Percentiles rank a stretch among this genome's conserved stretches.
Evolutionary conservation across 2,329 filamentous ascomycete genomes (phyloP).

Genomic region (Endocalyx cinctus): DNA sequence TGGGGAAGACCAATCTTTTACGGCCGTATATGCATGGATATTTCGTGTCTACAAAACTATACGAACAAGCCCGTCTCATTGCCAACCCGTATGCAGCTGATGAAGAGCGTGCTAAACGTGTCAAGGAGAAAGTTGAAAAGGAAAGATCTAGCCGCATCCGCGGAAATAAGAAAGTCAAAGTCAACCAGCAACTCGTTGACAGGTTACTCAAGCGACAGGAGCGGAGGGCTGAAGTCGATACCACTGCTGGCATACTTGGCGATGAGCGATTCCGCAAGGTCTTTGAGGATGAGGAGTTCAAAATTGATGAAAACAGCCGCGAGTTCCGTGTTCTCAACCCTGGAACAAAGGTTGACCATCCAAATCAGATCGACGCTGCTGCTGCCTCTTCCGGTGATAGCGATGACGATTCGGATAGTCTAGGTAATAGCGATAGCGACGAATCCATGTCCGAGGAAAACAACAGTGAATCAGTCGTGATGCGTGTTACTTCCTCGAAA

Average conservation of each 20-base stretch:
- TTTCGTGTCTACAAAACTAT: conserved; percentile 91
- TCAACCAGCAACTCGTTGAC: conserved; percentile 79
- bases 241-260: conserved; percentile 63
- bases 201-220: conserved; percentile 65
- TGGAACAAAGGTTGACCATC: conserved; percentile 63
- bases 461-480: conserved; percentile 41
- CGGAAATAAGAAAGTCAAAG: conserved; percentile 94
- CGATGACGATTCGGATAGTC: conserved; percentile 34
- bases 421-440: conserved; percentile 33
- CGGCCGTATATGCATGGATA: conserved; percentile 99
- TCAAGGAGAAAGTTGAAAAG: conserved; percentile 95
- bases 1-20: conserved; percentile 84
- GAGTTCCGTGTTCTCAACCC: conserved; percentile 90
- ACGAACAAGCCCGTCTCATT: conserved; percentile 91
- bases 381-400: conserved; percentile 43
- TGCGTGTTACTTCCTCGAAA: conserved; percentile 66
- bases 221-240: conserved; percentile 53
- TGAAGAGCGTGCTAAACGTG: conserved; percentile 82
- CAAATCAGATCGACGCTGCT: conserved; percentile 23
- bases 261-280: conserved; percentile 84
- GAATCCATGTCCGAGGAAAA: conserved; percentile 16
- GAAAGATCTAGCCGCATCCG: conserved; percentile 92
- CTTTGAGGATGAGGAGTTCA: conserved; percentile 91
- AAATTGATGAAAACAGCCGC: conserved; percentile 80
- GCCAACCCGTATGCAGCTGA: conserved; percentile 92